Base-by-base conservation (phyloP, 164 flowering plant species). In the Buxus sempervirens region DNA sequence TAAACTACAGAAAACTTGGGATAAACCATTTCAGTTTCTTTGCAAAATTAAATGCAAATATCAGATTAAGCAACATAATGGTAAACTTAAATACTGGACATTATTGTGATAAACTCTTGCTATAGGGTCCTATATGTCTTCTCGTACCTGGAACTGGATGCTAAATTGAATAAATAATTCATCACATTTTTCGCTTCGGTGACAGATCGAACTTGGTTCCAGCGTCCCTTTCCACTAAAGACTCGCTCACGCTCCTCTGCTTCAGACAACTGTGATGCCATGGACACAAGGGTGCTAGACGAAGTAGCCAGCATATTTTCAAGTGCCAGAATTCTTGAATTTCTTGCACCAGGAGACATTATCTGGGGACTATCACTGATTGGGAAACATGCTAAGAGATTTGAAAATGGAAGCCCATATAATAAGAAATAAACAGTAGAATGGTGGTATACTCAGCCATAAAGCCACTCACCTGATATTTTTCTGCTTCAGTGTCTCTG, bases 331-430 rank as follows among this genome's bases (percentile, higher is more conserved):
- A 96, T 85, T 69, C 99, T 88, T 10, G 99, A 96, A 66, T 85
- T 96, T 82, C 98, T 86, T 23, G 99, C 99, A 72, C 99, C 96
- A 67, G 99, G 98, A 58, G 99, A 96, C 95, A 96, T 76, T 58
- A 82, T 62, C 58, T 82, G 79, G 24, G 87, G 73, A 64, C 69
- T 67, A 66, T 73, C 72, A 49, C 98, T 89, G 85, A 78, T 53
- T 26, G 16, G 45, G 36, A 5, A 60, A 13, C 14, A 61, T 70
- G 38, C 7, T 56, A 54, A 48, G 8, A 19, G 48, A n/a, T 45
- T 15, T 10, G 51, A 15, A 10, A 45, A 45, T 45, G 3, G 38
- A 32, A 32, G 38, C 7, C 12, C 51, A 10, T 45, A 45, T 10
- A 45, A 45, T 45, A 15, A 45, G 51, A 45, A 49, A 13, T 9